Evolutionary conservation across 495 filamentous ascomycete species (phyloP), one percentile per base, ranked within the genome.

Genomic region (Chaetomium cochliodes): DNA sequence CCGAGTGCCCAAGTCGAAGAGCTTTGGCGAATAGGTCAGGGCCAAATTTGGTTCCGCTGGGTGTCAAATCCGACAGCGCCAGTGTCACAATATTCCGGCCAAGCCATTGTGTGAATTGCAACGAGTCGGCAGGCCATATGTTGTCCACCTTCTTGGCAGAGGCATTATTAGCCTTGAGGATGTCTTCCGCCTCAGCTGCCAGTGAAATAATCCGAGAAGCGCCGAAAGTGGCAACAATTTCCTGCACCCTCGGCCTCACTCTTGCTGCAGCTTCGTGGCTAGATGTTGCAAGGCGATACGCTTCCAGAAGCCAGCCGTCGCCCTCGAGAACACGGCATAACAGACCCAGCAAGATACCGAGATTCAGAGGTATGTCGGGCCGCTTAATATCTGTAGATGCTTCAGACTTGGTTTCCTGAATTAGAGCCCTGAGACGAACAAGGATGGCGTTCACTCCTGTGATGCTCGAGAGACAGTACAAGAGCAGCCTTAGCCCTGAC

Each of bases 171-270:
- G 75, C 64, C 65, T 78, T 77, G 49, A 79, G 65, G 51, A 87
- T 69, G 51, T 84, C 80, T 26, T 88, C 82, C n/a, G 90, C 91
- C 76, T 97, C 90, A 15, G 92, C 92, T 42, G 86, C 82, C 54
- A 85, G 72, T 0, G 89, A 87, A 16, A 96, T 69, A 23, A 97
- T 75, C 67, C 84, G 89, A 28, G 93, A 88, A 50, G 87, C 84
- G 15, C 86, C 89, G 53, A 93, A 75, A 39, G 93, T 65, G 9
- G 75, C 64, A 13, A 82, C 23, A 71, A 85, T 42, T 49, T 80
- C 79, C 57, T 81, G 78, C 22, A 73, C 65, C 20, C 78, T 62
- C 2, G 73, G 72, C 47, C 65, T 69, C 11, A 59, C 33, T 37
- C 62, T 64, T 1, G 52, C 18, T 13, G 59, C 42, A 25, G 30